Base-by-base conservation (phyloP, 2,329 filamentous ascomycete species). In the Aspergillus sp. region DNA sequence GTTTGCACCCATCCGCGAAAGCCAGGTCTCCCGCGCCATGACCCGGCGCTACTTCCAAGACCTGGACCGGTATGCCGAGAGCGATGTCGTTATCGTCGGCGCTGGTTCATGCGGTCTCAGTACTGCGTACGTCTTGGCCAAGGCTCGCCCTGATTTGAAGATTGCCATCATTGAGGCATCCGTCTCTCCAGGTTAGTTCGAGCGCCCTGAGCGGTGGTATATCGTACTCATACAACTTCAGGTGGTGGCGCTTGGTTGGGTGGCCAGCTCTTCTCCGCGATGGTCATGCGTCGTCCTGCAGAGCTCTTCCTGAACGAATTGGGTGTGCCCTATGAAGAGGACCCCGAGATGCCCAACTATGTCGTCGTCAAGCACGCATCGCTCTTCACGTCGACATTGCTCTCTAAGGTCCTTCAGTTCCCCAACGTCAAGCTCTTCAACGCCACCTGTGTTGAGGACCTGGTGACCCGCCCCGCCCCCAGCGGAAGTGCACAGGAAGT, bases 351-450 rank as follows among this genome's bases (percentile, higher is more conserved):
- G 73, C 90, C 89, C 52, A 84, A 89, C 78, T 95, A 89, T 66
- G 91, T 97, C 13, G 91, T 96, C 1, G 92, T 96, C 74, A 96
- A 95, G 85, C 92, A 96, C 76, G 92, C 93, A 34, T 90, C 92
- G 0, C 84, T 96, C 60, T 96, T 96, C 81, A 97, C 92, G 32
- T 91, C 88, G 59, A 96, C 92, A 24, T 81, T 97, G 58, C 80
- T 97, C 68, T 89, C 88, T 71, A 89, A 89, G 77, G 92, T 97
- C 9, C 81, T 97, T 51, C 78, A 84, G 58, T 90, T 96, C 80
- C 89, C 90, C 62, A 96, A 97, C 76, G 85, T 96, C 70, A 97
- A 97, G 85, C 86, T 97, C 61, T 97, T 96, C 86, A 97, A 97
- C 73, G 92, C 92, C 38, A 96, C 93, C 36, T 84, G 89, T 18